Percentiles rank a stretch among this genome's conserved stretches.
phyloP scores from a whole-genome alignment of 352 stramenopile genomes.

The Aphanomyces cochlioides region DNA sequence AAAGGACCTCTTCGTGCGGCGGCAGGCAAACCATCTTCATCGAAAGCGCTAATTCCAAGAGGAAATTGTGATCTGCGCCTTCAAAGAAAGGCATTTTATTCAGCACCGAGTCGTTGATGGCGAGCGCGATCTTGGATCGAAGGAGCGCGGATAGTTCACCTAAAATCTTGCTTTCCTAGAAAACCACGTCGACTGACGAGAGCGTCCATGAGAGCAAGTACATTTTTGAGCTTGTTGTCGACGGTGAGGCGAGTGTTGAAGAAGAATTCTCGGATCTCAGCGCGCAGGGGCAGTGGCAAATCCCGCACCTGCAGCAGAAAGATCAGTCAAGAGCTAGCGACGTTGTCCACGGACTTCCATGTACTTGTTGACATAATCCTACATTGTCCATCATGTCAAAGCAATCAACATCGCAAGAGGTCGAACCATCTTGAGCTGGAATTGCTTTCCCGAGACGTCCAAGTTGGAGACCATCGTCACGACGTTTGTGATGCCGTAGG shows the following conservation, averaged over 20 bases:
- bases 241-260: conserved; percentile 70
- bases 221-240: conserved; percentile 63
- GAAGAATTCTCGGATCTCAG: conserved; percentile 81
- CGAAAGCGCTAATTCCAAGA: conserved; percentile 75
- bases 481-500: conserved; percentile 78
- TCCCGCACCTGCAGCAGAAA: conserved; percentile 41
- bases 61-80: conserved; percentile 71
- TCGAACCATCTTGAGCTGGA: conserved; percentile 56
- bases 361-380: conserved; percentile 75
- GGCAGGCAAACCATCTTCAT: conserved; percentile 84
- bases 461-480: conserved; percentile 51
- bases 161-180: conserved; percentile 58
- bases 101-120: conserved; percentile 76
- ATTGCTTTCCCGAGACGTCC: conserved; percentile 56
- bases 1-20: conserved; percentile 49
- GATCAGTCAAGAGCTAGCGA: neutral
- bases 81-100: conserved; percentile 82
- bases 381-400: neutral
- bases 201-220: neutral
- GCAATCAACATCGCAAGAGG: neutral
- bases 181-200: too few relatives aligned
- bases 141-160: conserved; percentile 63
- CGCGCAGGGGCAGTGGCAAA: conserved; percentile 61
- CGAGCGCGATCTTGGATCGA: conserved; percentile 72
- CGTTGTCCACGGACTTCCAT: conserved; percentile 42